Evolutionary conservation across 2,329 filamentous ascomycete genomes (phyloP).

Genomic region (Calonectria naviculata): DNA sequence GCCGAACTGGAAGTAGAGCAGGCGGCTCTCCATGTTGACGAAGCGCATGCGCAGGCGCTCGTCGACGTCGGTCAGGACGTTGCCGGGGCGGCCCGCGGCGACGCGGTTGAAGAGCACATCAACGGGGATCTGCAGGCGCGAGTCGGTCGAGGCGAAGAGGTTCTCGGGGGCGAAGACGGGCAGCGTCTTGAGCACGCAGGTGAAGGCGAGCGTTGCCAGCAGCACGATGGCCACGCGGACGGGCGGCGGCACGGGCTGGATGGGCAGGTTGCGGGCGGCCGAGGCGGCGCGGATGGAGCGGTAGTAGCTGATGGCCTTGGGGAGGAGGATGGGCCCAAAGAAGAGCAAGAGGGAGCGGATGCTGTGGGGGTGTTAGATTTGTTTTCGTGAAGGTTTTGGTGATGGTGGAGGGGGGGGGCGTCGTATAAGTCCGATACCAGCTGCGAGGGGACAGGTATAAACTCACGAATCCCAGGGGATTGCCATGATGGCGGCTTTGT

Average conservation of each 20-base stretch:
- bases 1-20: slow-evolving; percentile 87
- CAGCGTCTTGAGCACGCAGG: slow-evolving; percentile 69
- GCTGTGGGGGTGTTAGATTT: slow-evolving; percentile 42
- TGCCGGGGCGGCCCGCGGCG: slow-evolving; percentile 60
- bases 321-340: slow-evolving; percentile 79
- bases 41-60: slow-evolving; percentile 75
- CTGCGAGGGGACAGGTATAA: background rate
- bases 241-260: slow-evolving; percentile 65
- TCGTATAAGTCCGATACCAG: background rate
- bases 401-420: background rate
- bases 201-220: slow-evolving; percentile 61
- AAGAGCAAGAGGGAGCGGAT: slow-evolving; percentile 68
- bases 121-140: slow-evolving; percentile 85
- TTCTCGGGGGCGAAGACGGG: slow-evolving; percentile 80
- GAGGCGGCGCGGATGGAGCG: slow-evolving; percentile 62
- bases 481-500: slow-evolving; percentile 35
- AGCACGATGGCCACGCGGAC: slow-evolving; percentile 69
- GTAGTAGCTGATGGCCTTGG: slow-evolving; percentile 74
- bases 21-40: slow-evolving; percentile 75
- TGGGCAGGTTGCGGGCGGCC: slow-evolving; percentile 54
- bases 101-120: slow-evolving; percentile 88
- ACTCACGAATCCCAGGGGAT: slow-evolving; percentile 44
- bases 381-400: background rate
- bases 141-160: slow-evolving; percentile 81
- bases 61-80: slow-evolving; percentile 67